Evolutionary conservation across 2,329 filamentous ascomycete genomes (phyloP), one percentile per base, ranked within the genome.

Genomic region (Calonectria fujianensis): DNA sequence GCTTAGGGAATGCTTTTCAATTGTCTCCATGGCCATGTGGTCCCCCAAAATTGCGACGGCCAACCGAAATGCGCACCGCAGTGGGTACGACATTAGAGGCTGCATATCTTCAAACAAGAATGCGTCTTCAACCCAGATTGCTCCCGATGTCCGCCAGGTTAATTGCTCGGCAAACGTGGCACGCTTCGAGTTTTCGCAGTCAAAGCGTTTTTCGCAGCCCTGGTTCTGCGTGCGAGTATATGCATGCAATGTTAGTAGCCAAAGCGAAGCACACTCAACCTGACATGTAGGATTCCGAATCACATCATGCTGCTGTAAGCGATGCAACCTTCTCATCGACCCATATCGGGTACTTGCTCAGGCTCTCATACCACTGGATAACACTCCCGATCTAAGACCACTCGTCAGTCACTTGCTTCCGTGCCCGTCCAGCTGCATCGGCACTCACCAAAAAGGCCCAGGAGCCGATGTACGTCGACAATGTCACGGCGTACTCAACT

Each of bases 381-480:
- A 74, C 70, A 51, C 80, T 80, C 48, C 79, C 78, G 13, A 80
- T 73, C 74, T 80, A 13, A 82, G 92, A 14, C 90, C 84, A 20
- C 90, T 88, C 76, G 91, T 88, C 37, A 88, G 80, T 45, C 27
- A 48, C 37, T 52, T 48, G 4, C 14, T 32, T 27, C 9, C 14
- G 39, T 29, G 24, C 16, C 51, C 31, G 18, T 16, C 81, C 45
- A 16, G 14, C n/a, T 18, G 16, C 32, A 8, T 63, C 51, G 27
- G 10, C 4, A 74, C 77, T 72, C 20, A 82, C 80, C 32, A 89
- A 79, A 75, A 89, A 89, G 35, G 87, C 87, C 87, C 88, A 89
- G 3, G 85, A 87, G 5, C 88, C 88, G 80, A 88, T 84, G 73
- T 88, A 89, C 2, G 87, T 89, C 20, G 89, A 86, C 69, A 92